Percentiles rank a stretch among this genome's conserved stretches.
Conservation (phyloP, 805 yeast species). For the Cyberlindnera xylosilytica region DNA sequence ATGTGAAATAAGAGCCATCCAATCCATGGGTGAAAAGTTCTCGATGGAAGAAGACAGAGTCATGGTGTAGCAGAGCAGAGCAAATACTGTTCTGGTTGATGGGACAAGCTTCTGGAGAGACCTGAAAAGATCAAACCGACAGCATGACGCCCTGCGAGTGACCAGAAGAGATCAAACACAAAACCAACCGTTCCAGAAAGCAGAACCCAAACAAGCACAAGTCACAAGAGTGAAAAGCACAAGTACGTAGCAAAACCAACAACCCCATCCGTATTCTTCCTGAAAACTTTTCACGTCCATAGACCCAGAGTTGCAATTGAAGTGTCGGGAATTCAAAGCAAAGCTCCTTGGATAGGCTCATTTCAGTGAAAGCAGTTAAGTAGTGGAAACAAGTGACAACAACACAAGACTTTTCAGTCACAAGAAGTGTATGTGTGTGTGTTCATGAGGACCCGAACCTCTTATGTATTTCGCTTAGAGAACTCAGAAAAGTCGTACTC, state of each 20-base stretch:
- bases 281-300: constrained; percentile 14
- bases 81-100: no score
- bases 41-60: background rate
- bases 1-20: constrained; percentile 3
- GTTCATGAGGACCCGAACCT: constrained; percentile 71
- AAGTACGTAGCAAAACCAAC: background rate
- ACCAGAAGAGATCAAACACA: background rate
- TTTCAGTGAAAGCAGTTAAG: constrained; percentile 10
- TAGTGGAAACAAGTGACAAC: constrained; percentile 12
- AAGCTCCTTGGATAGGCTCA: constrained; percentile 6
- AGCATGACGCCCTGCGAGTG: background rate
- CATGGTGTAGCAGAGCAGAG: background rate
- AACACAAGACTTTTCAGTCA: constrained; percentile 1
- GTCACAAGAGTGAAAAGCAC: no score
- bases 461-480: constrained; percentile 26
- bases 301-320: constrained; percentile 41
- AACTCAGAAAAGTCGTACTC: background rate
- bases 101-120: no score
- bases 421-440: constrained; percentile 5
- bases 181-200: background rate
- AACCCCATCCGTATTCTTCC: constrained; percentile 1
- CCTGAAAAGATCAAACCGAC: background rate
- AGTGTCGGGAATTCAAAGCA: constrained; percentile 80
- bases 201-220: no score
- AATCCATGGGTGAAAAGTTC: constrained; percentile 4